Percentiles rank a stretch among this genome's conserved stretches.
These are phyloP conservation scores for Emericellopsis terricola DNA, from an alignment of 495 filamentous ascomycete species.

Conservation along the genomic window DNA sequence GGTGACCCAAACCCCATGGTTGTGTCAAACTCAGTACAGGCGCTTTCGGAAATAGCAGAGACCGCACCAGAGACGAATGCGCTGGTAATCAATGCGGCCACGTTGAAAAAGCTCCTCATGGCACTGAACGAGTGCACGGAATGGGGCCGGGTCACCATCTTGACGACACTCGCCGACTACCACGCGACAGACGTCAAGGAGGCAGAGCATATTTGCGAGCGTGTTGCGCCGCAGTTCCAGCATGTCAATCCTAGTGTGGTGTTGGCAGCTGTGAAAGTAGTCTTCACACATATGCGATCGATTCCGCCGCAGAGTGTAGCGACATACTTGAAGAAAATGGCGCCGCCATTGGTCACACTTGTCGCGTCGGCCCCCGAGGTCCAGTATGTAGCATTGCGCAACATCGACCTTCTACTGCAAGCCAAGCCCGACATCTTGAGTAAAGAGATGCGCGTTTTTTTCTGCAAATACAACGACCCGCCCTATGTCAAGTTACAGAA, in stretches of 20 bases:
- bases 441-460: conserved; percentile 96
- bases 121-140: conserved; percentile 96
- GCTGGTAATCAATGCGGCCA: conserved; percentile 58
- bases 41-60: conserved; percentile 80
- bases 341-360: conserved; percentile 84
- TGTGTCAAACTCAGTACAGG: conserved; percentile 90
- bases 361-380: conserved; percentile 93
- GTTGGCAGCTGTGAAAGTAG: conserved; percentile 87
- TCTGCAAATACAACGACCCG: conserved; percentile 99
- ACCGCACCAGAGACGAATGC: conserved; percentile 80
- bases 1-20: conserved; percentile 99
- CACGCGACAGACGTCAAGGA: conserved; percentile 76
- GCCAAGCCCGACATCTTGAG: conserved; percentile 90
- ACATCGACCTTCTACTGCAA: conserved; percentile 89
- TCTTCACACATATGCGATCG: conserved; percentile 89
- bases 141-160: conserved; percentile 94
- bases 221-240: conserved; percentile 92
- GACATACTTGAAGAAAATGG: conserved; percentile 94
- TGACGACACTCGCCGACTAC: conserved; percentile 80
- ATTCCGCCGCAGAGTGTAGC: conserved; percentile 58
- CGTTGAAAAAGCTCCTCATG: conserved; percentile 88
- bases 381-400: conserved; percentile 89
- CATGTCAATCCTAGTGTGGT: conserved; percentile 97
- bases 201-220: conserved; percentile 95
- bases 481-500: conserved; percentile 96